Conservation (phyloP, 1,284 basidiomycete species). For the Moesziomyces parantarcticus region DNA sequence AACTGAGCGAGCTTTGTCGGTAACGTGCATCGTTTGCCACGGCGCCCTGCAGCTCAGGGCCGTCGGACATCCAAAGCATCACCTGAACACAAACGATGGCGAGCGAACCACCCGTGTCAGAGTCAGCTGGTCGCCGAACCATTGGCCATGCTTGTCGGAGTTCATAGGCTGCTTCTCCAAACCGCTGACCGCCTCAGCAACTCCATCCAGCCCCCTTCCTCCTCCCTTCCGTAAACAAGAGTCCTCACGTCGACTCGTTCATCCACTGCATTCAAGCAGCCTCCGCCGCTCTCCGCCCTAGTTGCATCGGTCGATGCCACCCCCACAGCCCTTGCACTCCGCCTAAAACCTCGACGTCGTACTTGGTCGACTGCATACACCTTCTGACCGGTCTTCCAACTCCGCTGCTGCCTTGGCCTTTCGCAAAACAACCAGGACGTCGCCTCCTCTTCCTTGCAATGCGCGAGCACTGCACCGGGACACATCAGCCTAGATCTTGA, state of each 20-base stretch:
- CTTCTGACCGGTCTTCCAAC: constrained; percentile 8
- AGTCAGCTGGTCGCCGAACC: background rate
- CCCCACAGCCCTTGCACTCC: too few species aligned
- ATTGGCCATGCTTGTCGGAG: constrained; percentile 1
- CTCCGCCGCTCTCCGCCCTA: background rate
- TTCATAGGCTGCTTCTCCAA: constrained; percentile 3
- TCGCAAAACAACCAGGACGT: constrained; percentile 16
- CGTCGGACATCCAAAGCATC: background rate
- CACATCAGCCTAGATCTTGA: background rate
- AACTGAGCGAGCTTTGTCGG: background rate
- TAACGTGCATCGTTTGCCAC: background rate
- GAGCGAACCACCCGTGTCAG: background rate
- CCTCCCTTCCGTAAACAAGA: background rate
- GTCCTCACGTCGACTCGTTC: background rate
- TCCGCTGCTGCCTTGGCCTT: constrained; percentile 17
- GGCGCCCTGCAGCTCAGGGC: background rate
- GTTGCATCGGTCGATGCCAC: background rate
- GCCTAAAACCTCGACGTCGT: background rate
- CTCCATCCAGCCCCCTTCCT: background rate
- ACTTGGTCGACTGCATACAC: background rate
- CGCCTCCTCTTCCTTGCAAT: background rate
- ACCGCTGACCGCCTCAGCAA: background rate
- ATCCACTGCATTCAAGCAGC: background rate
- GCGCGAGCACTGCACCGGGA: too few species aligned
- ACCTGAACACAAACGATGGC: background rate